These are phyloP conservation scores for Oenanthe sinensis DNA, from an alignment of 129 eudicot genomes.

Conservation along the genomic window DNA sequence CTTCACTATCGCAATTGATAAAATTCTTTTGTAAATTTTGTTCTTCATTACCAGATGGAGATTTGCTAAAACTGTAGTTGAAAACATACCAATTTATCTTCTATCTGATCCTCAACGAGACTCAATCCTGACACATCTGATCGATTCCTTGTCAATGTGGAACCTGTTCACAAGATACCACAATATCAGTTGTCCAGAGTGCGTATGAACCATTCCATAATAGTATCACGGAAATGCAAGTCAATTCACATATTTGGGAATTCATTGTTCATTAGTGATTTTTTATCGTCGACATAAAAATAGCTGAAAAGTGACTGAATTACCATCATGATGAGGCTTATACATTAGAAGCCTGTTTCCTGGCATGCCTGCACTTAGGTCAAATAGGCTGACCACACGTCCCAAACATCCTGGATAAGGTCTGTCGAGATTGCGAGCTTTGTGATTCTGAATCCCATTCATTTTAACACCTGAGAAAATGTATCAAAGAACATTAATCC, in stretches of 20 bases:
- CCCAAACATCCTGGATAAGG: constrained; percentile 83
- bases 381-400: constrained; percentile 75
- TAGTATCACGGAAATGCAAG: background rate
- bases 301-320: background rate
- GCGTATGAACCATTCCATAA: background rate
- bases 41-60: background rate
- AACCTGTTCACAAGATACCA: constrained; percentile 38
- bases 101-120: constrained; percentile 38
- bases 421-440: constrained; percentile 33
- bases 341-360: constrained; percentile 62
- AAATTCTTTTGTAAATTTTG: background rate
- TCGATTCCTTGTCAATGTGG: constrained; percentile 57
- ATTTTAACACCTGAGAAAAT: constrained; percentile 46
- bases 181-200: background rate
- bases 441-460: constrained; percentile 49
- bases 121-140: constrained; percentile 55
- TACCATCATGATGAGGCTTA: constrained; percentile 70
- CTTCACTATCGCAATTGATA: background rate
- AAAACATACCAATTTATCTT: constrained; percentile 55
- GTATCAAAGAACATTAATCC: constrained; percentile 4
- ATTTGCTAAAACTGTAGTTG: background rate
- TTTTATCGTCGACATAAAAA: background rate
- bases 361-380: constrained; percentile 45
- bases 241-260: background rate
- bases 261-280: background rate